A percentile compares a stretch with the other conserved stretches of the same genome.
Evolutionary conservation across 306 rosid genomes (phyloP).

Genomic region (Benincasa hispida): DNA sequence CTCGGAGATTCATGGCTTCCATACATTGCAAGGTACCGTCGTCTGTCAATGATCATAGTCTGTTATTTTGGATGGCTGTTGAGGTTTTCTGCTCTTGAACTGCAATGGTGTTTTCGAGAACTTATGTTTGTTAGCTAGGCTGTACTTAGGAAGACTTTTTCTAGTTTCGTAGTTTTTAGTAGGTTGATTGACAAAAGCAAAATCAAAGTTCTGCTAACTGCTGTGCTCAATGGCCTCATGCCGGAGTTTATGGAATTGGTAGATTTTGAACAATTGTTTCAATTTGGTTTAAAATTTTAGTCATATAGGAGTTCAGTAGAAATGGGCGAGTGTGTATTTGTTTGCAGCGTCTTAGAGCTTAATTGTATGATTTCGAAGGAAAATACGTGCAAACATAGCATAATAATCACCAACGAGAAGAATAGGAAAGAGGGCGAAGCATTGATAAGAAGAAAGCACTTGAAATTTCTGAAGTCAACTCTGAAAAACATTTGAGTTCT

Average conservation of each 20-base stretch:
- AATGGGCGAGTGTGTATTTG: background rate
- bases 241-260: background rate
- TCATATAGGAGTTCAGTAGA: background rate
- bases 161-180: background rate
- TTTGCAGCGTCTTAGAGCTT: background rate
- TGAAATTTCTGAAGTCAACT: background rate
- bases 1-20: conserved; percentile 89
- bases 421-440: background rate
- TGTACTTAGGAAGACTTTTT: background rate
- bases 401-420: background rate
- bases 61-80: background rate
- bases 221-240: background rate
- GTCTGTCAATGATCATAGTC: background rate
- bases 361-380: background rate
- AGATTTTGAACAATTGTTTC: background rate
- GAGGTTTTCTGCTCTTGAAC: background rate
- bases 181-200: background rate
- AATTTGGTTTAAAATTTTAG: background rate
- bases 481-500: background rate
- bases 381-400: background rate
- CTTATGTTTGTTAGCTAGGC: background rate
- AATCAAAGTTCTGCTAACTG: background rate
- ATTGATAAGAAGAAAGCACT: background rate
- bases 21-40: conserved; percentile 68
- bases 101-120: background rate